Percentiles rank a stretch among this genome's conserved stretches.
phyloP scores from a whole-genome alignment of 257 asterid genomes.

The Petunia axillaris region DNA sequence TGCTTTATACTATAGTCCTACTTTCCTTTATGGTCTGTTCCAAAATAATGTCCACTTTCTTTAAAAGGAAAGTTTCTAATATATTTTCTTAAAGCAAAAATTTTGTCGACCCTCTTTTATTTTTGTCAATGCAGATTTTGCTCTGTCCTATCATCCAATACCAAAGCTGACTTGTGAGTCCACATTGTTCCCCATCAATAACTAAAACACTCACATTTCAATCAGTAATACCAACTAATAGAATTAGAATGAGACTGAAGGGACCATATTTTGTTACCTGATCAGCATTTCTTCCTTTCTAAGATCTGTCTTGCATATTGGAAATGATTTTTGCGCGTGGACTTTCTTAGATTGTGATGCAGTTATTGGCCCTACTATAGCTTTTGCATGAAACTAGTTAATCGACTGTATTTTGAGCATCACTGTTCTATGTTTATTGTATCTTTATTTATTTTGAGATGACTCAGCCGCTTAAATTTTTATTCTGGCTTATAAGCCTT shows the following conservation, averaged over 20 bases:
- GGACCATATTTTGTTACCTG: constrained; percentile 1
- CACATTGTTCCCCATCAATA: neutral
- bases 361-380: neutral
- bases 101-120: neutral
- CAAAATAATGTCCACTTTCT: constrained; percentile 3
- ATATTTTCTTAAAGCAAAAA: constrained; percentile 7
- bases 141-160: neutral
- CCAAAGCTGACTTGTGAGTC: constrained; percentile 4
- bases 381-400: constrained; percentile 4
- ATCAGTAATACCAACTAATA: neutral
- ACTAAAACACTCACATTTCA: neutral
- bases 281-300: neutral
- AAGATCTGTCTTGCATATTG: constrained; percentile 11
- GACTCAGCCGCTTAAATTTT: constrained; percentile 14
- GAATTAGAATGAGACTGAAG: neutral
- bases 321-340: constrained; percentile 19
- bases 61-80: neutral
- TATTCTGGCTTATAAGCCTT: constrained; percentile 26
- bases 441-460: constrained; percentile 24
- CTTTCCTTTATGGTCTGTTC: neutral
- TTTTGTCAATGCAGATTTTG: neutral
- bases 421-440: neutral
- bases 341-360: constrained; percentile 20
- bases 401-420: constrained; percentile 9
- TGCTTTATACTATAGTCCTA: neutral